Conservation (phyloP, 306 rosid genomes). For the Sphenostylis stenocarpa region DNA sequence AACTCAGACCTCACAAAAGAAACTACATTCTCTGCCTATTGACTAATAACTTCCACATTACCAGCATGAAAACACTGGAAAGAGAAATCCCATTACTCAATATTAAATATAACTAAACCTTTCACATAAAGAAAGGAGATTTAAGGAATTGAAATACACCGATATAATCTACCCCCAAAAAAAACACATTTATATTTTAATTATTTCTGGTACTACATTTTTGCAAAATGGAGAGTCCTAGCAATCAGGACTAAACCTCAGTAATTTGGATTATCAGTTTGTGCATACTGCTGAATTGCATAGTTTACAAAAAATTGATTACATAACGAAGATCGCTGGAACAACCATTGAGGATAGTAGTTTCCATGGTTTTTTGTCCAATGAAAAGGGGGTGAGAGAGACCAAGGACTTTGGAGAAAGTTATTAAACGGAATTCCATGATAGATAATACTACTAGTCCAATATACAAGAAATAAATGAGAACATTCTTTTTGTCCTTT, state of each 20-base stretch:
- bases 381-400: background rate
- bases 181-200: background rate
- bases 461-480: too few species aligned
- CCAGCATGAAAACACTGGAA: background rate
- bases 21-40: constrained; percentile 11
- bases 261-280: background rate
- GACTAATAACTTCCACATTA: constrained; percentile 1
- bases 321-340: background rate
- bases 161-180: background rate
- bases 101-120: background rate
- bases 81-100: constrained; percentile 4
- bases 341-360: background rate
- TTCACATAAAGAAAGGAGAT: background rate
- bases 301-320: background rate
- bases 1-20: background rate
- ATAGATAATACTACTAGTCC: background rate
- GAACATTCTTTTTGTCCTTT: too few species aligned
- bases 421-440: background rate
- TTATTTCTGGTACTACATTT: background rate
- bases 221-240: background rate
- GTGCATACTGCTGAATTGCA: background rate
- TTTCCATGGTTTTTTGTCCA: background rate
- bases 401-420: background rate
- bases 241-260: background rate
- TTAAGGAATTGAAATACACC: background rate